phyloP scores from a whole-genome alignment of 78 protist species.

The Cavenderia fasciculata region DNA sequence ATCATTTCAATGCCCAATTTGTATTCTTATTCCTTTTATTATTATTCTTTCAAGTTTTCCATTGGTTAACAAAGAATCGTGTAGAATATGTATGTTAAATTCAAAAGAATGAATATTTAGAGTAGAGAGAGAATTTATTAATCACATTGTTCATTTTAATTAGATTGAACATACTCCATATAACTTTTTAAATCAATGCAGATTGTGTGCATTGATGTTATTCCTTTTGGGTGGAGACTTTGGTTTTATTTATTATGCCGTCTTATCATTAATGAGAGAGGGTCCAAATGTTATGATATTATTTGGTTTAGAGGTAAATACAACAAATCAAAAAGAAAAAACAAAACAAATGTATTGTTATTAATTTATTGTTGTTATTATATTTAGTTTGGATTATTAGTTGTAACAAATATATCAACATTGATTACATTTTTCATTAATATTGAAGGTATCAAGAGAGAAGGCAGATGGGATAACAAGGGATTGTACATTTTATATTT shows the following conservation, averaged over 20 bases:
- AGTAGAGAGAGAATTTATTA: neutral
- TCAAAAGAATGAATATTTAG: neutral
- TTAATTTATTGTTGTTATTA: neutral
- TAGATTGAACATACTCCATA: slow-evolving; percentile 88
- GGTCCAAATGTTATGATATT: slow-evolving; percentile 87
- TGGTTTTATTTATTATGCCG: slow-evolving; percentile 45
- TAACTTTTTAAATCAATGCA: slow-evolving; percentile 54
- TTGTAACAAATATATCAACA: slow-evolving; percentile 34
- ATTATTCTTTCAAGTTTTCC: slow-evolving; percentile 87
- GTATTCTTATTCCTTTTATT: slow-evolving; percentile 76
- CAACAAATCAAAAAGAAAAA: neutral
- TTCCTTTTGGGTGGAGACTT: slow-evolving; percentile 66
- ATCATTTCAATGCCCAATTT: slow-evolving; percentile 86
- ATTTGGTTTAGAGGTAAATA: slow-evolving; percentile 87
- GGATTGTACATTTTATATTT: slow-evolving; percentile 83
- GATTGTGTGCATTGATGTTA: slow-evolving; percentile 34
- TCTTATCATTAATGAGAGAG: neutral
- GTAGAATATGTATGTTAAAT: slow-evolving; percentile 85
- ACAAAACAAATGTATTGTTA: neutral
- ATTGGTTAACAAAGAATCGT: slow-evolving; percentile 90
- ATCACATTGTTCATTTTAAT: no score
- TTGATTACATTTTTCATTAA: slow-evolving; percentile 71
- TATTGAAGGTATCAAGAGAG: slow-evolving; percentile 79
- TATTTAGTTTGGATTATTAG: slow-evolving; percentile 67
- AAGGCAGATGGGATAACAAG: slow-evolving; percentile 89